Evolutionary conservation across 2,329 filamentous ascomycete species (phyloP).

Genomic region (Penicillium sp.): DNA sequence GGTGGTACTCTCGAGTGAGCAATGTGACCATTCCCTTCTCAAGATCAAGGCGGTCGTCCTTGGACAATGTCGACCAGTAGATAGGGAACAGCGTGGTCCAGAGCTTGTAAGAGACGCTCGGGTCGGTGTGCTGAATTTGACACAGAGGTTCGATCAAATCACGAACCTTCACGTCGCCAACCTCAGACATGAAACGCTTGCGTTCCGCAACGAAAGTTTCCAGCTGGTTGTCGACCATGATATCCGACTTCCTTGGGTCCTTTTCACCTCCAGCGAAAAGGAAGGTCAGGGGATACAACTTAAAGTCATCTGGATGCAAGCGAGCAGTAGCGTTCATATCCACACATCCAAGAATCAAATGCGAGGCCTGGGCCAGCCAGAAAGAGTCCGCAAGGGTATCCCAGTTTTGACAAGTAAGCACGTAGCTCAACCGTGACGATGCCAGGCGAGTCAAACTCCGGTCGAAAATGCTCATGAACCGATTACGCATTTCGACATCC

Average conservation of each 20-base stretch:
- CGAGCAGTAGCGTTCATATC: constrained; percentile 80
- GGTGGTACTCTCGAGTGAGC: constrained; percentile 93
- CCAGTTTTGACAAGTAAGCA: constrained; percentile 93
- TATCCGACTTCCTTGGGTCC: constrained; percentile 61
- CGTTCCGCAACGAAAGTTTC: constrained; percentile 77
- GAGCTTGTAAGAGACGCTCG: constrained; percentile 77
- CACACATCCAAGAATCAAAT: constrained; percentile 85
- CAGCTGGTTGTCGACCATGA: constrained; percentile 79
- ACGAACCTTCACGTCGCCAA: constrained; percentile 81
- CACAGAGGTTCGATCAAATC: constrained; percentile 87
- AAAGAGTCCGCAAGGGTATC: constrained; percentile 92
- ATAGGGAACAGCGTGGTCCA: constrained; percentile 92
- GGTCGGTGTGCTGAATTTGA: constrained; percentile 89
- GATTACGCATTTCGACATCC: constrained; percentile 94
- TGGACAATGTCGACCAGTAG: constrained; percentile 84
- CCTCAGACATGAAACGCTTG: constrained; percentile 76
- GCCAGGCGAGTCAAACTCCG: constrained; percentile 91
- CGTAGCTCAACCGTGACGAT: constrained; percentile 83
- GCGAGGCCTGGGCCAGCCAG: constrained; percentile 94
- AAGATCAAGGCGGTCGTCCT: constrained; percentile 85
- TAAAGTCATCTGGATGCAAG: constrained; percentile 82
- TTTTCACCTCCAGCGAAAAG: constrained; percentile 72
- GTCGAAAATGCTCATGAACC: constrained; percentile 96
- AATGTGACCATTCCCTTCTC: constrained; percentile 89
- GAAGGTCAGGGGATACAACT: constrained; percentile 69